Conservation (phyloP, 176 grass and related monocot genomes). For the Carex cristatella region DNA sequence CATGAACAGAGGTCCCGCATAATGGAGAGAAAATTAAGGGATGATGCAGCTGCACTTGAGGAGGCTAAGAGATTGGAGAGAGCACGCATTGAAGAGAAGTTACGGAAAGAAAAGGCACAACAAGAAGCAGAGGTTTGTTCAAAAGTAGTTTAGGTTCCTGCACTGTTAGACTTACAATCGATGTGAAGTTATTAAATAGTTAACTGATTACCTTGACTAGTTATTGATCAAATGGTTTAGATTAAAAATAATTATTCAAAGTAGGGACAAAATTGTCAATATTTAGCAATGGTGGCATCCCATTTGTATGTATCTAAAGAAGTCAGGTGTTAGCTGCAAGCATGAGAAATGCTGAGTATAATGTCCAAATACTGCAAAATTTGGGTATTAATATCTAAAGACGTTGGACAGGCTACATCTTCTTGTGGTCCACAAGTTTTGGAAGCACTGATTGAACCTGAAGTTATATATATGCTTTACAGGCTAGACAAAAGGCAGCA, state of each 20-base stretch:
- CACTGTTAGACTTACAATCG: neutral
- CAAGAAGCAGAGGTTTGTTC: slow-evolving; percentile 77
- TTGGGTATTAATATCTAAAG: neutral
- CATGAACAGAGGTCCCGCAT: slow-evolving; percentile 83
- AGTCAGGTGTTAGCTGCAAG: neutral
- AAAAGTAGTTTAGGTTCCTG: neutral
- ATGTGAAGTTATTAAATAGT: neutral
- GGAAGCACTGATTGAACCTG: neutral
- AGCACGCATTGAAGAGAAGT: slow-evolving; percentile 64
- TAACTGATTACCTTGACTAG: neutral
- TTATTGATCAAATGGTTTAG: neutral
- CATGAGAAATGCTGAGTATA: neutral
- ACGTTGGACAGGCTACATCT: neutral
- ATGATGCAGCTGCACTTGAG: slow-evolving; percentile 74
- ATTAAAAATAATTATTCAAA: neutral
- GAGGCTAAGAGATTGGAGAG: slow-evolving; percentile 78
- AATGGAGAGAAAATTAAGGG: slow-evolving; percentile 79
- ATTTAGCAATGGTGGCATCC: neutral
- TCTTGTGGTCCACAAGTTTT: neutral
- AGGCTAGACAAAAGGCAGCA: slow-evolving; percentile 66
- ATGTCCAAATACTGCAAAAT: neutral
- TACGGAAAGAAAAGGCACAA: slow-evolving; percentile 61
- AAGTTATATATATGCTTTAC: slow-evolving; percentile 19
- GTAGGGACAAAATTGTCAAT: neutral
- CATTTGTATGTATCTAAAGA: neutral